Conservation (phyloP, 1,284 basidiomycete genomes). For the Microbotryum lychnidis-dioicae region DNA sequence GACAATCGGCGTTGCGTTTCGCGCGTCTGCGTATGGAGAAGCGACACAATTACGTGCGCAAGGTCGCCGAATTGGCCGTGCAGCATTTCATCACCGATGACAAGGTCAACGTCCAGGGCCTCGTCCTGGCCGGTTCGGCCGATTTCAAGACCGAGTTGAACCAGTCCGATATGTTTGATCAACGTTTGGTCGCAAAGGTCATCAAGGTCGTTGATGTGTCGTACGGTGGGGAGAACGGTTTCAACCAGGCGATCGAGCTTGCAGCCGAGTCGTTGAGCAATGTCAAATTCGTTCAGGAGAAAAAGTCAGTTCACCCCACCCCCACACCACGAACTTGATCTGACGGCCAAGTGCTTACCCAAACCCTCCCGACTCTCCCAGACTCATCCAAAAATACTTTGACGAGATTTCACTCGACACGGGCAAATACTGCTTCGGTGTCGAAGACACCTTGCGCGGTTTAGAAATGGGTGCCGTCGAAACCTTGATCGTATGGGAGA, state of each 20-base stretch:
- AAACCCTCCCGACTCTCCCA: slow-evolving; percentile 2
- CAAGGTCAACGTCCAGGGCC: slow-evolving; percentile 94
- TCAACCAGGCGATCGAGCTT: slow-evolving; percentile 97
- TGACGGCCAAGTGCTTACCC: not conserved
- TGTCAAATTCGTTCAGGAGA: slow-evolving; percentile 99
- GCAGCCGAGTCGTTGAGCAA: slow-evolving; percentile 91
- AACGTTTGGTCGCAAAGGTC: slow-evolving; percentile 73
- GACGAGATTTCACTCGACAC: slow-evolving; percentile 99
- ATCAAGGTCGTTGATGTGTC: slow-evolving; percentile 98
- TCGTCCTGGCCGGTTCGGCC: slow-evolving; percentile 95
- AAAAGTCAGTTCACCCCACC: slow-evolving; percentile 47
- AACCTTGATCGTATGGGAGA: slow-evolving; percentile 98
- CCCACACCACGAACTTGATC: not conserved
- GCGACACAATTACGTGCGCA: slow-evolving; percentile 98
- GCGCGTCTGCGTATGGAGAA: slow-evolving; percentile 98
- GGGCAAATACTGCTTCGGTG: slow-evolving; percentile 94
- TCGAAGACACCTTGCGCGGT: slow-evolving; percentile 93
- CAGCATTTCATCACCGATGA: slow-evolving; percentile 98
- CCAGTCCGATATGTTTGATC: slow-evolving; percentile 95
- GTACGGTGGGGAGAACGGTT: slow-evolving; percentile 98
- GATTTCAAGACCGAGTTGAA: slow-evolving; percentile 99
- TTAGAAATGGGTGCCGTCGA: slow-evolving; percentile 95
- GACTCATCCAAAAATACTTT: slow-evolving; percentile 92
- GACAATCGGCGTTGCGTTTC: slow-evolving; percentile 99
- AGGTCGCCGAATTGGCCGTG: slow-evolving; percentile 92